phyloP scores from a whole-genome alignment of 306 rosid species.

The Rosa rugosa region DNA sequence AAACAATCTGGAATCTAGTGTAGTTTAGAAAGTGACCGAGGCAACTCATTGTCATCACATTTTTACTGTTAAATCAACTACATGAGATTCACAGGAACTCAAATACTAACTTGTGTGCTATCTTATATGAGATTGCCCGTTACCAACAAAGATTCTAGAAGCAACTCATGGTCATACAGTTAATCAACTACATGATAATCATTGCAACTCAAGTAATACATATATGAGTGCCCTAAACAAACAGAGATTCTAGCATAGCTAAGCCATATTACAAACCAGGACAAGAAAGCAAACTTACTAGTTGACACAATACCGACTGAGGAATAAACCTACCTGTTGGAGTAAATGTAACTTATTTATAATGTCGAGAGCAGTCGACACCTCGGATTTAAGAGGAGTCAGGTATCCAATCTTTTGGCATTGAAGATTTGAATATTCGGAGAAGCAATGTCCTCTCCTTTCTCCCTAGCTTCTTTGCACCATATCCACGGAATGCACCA shows the following conservation, averaged over 20 bases:
- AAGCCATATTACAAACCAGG: background rate
- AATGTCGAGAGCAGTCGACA: background rate
- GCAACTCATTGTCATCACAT: background rate
- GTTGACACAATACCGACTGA: background rate
- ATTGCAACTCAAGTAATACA: background rate
- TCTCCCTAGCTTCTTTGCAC: conserved; percentile 48
- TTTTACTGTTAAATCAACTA: background rate
- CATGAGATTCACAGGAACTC: background rate
- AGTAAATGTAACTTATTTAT: background rate
- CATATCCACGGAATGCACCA: conserved; percentile 49
- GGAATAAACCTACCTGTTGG: conserved; percentile 5
- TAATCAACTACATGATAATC: background rate
- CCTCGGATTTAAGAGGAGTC: conserved; percentile 29
- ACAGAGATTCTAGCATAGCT: conserved; percentile 8
- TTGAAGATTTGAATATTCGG: conserved; percentile 61
- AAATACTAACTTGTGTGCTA: background rate
- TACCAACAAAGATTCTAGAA: background rate
- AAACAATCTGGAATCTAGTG: background rate
- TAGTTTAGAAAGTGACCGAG: background rate
- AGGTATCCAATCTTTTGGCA: conserved; percentile 54
- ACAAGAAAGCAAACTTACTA: background rate
- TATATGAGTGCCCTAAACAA: background rate
- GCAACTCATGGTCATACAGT: background rate
- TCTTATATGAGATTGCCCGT: background rate
- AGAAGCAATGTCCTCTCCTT: conserved; percentile 62